phyloP scores from a whole-genome alignment of 176 grass and related monocot genomes.

The Avena eriantha region DNA sequence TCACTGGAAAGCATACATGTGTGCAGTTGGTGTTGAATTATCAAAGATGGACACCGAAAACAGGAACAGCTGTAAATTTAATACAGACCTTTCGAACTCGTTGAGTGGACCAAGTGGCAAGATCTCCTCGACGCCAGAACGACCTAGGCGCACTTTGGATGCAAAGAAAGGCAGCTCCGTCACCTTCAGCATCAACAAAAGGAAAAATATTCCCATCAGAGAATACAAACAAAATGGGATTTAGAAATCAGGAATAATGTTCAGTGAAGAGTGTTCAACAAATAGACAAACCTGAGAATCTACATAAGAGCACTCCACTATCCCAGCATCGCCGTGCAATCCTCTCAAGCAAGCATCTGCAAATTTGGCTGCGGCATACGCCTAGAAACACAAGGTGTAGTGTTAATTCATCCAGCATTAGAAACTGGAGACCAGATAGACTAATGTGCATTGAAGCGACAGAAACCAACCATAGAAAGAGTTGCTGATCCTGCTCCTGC shows the following conservation, averaged over 20 bases:
- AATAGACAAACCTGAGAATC: conserved; percentile 61
- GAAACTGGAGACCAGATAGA: neutral
- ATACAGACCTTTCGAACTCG: conserved; percentile 76
- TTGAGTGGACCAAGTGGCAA: conserved; percentile 77
- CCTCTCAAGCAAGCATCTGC: conserved; percentile 82
- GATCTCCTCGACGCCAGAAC: conserved; percentile 70
- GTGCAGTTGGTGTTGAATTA: conserved; percentile 3
- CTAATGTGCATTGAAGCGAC: neutral
- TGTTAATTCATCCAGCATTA: conserved; percentile 14
- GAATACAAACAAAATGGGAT: neutral
- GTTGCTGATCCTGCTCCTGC: conserved; percentile 85
- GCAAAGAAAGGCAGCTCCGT: conserved; percentile 89
- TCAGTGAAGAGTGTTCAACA: neutral
- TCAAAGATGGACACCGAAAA: neutral
- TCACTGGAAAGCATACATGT: neutral
- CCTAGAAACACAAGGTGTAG: conserved; percentile 38
- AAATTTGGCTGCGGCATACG: conserved; percentile 80
- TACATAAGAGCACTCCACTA: conserved; percentile 88
- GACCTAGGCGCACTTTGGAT: conserved; percentile 76
- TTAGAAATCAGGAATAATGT: conserved; percentile 14
- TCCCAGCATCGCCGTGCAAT: conserved; percentile 72
- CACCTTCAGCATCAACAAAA: conserved; percentile 57
- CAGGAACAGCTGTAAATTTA: neutral
- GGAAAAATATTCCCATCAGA: neutral
- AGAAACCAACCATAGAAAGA: conserved; percentile 78